phyloP scores from a whole-genome alignment of 75 land plant species.

The Adiantum capillusveneris region DNA sequence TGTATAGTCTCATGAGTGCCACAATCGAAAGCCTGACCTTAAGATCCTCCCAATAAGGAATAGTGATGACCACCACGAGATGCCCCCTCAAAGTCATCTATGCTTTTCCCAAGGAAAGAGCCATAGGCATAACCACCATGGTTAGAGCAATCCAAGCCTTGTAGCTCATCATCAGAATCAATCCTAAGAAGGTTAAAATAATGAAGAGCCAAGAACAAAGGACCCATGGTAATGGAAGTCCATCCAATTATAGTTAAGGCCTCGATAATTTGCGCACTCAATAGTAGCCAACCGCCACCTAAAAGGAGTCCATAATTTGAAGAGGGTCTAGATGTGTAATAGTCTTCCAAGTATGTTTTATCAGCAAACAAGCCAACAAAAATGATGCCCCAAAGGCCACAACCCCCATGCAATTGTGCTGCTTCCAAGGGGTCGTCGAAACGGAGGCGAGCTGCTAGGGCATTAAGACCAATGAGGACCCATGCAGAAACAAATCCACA shows the following conservation, averaged over 20 bases:
- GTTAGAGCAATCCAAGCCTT: constrained; percentile 29
- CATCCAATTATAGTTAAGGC: constrained; percentile 25
- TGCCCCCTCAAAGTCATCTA: too few relatives aligned
- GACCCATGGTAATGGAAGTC: constrained; percentile 31
- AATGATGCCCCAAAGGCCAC: constrained; percentile 83
- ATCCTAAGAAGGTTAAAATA: constrained; percentile 22
- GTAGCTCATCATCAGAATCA: constrained; percentile 22
- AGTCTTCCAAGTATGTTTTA: constrained; percentile 37
- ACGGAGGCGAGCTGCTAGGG: constrained; percentile 33
- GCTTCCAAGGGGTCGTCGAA: constrained; percentile 63
- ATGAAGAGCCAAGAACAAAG: constrained; percentile 26
- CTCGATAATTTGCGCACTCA: neutral
- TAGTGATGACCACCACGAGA: too few relatives aligned
- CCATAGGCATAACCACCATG: constrained; percentile 33
- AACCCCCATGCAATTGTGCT: constrained; percentile 54
- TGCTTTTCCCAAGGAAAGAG: too few relatives aligned
- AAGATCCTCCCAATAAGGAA: too few relatives aligned
- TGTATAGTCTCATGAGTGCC: too few relatives aligned
- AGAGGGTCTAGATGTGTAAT: too few relatives aligned
- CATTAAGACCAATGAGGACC: constrained; percentile 61
- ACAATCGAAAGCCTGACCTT: too few relatives aligned
- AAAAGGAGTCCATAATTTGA: constrained; percentile 12
- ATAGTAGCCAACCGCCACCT: constrained; percentile 26
- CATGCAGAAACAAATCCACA: constrained; percentile 29
- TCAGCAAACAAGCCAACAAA: constrained; percentile 70